A percentile compares a stretch with the other conserved stretches of the same genome.
Evolutionary conservation across 306 rosid genomes (phyloP).

Genomic region (Vigna unguiculata): DNA sequence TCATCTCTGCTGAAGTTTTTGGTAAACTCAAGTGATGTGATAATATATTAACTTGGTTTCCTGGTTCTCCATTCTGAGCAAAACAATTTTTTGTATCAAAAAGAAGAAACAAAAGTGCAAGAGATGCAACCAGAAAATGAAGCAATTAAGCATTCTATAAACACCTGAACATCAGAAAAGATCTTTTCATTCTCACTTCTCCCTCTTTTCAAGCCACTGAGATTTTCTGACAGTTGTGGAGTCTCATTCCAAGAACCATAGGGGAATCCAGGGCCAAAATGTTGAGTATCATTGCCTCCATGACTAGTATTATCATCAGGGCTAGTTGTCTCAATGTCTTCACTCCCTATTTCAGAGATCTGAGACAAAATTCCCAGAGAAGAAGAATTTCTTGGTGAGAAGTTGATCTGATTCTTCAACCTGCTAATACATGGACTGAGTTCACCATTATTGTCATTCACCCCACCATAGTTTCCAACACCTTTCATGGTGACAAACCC

Average conservation of each 20-base stretch:
- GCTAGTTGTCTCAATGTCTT: constrained; percentile 53
- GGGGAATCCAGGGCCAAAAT: constrained; percentile 58
- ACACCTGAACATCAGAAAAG: constrained; percentile 69
- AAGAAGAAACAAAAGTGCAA: constrained; percentile 22
- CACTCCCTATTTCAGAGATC: constrained; percentile 64
- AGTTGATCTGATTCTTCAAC: constrained; percentile 66
- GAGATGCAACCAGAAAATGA: background rate
- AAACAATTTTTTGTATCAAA: constrained; percentile 6
- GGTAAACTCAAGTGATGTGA: constrained; percentile 89
- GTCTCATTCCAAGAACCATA: constrained; percentile 70
- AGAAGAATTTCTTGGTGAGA: constrained; percentile 60
- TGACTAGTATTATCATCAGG: constrained; percentile 56
- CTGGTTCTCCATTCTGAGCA: constrained; percentile 67
- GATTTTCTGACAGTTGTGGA: constrained; percentile 54
- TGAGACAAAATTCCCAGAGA: constrained; percentile 72
- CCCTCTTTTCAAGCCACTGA: constrained; percentile 60
- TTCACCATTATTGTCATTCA: constrained; percentile 51
- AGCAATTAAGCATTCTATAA: background rate
- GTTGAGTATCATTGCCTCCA: constrained; percentile 45
- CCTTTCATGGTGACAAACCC: constrained; percentile 61
- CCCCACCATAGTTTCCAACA: constrained; percentile 50
- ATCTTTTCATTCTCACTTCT: constrained; percentile 55
- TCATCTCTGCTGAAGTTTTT: constrained; percentile 66
- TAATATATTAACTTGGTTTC: constrained; percentile 62
- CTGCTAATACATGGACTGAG: constrained; percentile 56